Base-by-base conservation (phyloP, 2,329 filamentous ascomycete genomes). In the Fusarium avenaceum region DNA sequence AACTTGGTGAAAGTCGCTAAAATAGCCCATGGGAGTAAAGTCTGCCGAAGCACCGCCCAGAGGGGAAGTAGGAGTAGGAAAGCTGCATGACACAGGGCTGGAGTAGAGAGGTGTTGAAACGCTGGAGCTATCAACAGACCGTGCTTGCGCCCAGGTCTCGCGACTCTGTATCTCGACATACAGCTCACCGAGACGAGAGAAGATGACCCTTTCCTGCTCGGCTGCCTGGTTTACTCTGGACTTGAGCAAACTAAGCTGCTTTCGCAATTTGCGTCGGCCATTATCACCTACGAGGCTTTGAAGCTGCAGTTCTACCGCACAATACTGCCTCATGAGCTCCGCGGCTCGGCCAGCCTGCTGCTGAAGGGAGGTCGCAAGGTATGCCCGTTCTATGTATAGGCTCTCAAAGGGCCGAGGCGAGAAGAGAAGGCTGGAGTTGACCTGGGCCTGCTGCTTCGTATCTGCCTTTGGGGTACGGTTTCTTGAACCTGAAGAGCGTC, bases 131-230 rank as follows among this genome's bases (percentile, higher is more conserved):
- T 50, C 54, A 15, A 46, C 35, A 51, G 54, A 56, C 50, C 45
- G 49, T 28, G 55, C 72, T 38, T 78, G 75, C 30, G 70, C 69
- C 78, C 78, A 80, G 4, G 80, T 75, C 51, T 83, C 80, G 4
- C 80, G 78, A 39, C 79, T 81, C 66, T 82, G 80, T 15, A 85
- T 80, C 73, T 88, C 84, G 17, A 83, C 74, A 33, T 81, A 78
- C 15, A 88, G 67, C 58, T 87, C 84, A 14, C 80, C 76, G n/a
- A 88, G 76, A 4, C 85, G 77, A 17, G 76, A 58, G 39, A 84
- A 73, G 8, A 86, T 80, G 17, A 76, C 67, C 53, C 76, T 80
- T 69, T 88, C 82, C 68, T 87, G 83, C 52, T 80, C 77, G 4
- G 81, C 80, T 0, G 79, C 81, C 43, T 82, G 78, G n/a, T 76